Conservation (phyloP, 1,139 yeast species). For the Fermentozyma sake region DNA sequence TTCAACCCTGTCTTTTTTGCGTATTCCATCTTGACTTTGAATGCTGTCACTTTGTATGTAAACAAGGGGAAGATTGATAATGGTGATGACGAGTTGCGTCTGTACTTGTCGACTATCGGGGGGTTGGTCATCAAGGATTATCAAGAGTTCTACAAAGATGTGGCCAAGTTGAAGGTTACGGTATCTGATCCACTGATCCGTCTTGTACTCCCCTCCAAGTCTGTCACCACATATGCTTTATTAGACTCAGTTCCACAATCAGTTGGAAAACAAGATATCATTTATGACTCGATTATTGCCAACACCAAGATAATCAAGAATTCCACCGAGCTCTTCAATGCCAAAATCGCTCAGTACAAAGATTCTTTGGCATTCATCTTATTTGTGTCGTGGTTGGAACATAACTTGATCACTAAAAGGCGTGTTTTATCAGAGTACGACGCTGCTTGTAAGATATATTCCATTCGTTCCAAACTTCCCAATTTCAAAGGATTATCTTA, state of each 20-base stretch:
- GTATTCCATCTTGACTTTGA: constrained; percentile 34
- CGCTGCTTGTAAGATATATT: constrained; percentile 39
- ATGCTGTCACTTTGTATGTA: constrained; percentile 32
- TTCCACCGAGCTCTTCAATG: constrained; percentile 33
- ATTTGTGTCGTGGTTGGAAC: constrained; percentile 41
- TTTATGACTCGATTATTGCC: constrained; percentile 31
- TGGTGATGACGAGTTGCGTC: constrained; percentile 13
- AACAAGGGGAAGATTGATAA: constrained; percentile 28
- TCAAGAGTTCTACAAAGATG: constrained; percentile 27
- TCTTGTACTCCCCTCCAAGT: constrained; percentile 30
- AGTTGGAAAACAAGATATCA: constrained; percentile 19
- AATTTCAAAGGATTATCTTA: constrained; percentile 51
- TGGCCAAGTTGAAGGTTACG: constrained; percentile 19
- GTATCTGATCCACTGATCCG: constrained; percentile 12
- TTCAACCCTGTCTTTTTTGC: constrained; percentile 50
- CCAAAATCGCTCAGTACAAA: constrained; percentile 39
- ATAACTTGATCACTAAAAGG: constrained; percentile 25
- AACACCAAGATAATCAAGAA: constrained; percentile 36
- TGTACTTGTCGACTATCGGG: constrained; percentile 25
- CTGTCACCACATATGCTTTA: constrained; percentile 32
- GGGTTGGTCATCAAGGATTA: constrained; percentile 29
- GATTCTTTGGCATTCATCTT: constrained; percentile 41
- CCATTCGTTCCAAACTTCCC: constrained; percentile 38
- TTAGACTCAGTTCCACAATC: constrained; percentile 27
- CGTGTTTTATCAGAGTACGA: constrained; percentile 32